Percentiles rank a stretch among this genome's conserved stretches.
phyloP scores from a whole-genome alignment of 73 alveolate species.

The Paramecium biaurelia region DNA sequence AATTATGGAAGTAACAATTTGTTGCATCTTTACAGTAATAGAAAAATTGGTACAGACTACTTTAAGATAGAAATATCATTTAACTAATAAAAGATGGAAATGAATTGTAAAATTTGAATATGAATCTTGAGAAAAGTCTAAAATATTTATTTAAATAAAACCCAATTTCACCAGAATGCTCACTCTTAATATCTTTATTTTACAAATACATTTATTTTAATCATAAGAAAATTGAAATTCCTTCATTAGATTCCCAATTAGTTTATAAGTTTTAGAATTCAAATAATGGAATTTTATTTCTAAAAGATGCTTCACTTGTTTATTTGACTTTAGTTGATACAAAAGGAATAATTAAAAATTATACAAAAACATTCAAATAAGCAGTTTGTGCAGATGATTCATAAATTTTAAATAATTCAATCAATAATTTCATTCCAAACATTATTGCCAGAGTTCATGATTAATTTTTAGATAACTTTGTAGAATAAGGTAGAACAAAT shows the following conservation, averaged over 20 bases:
- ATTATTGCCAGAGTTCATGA: conserved; percentile 37
- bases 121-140: background rate
- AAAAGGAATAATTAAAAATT: background rate
- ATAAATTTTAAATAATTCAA: background rate
- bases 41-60: background rate
- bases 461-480: background rate
- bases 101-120: background rate
- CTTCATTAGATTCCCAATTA: background rate
- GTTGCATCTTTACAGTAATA: background rate
- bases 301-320: background rate
- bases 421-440: background rate
- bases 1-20: background rate
- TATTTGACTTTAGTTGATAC: background rate
- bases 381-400: background rate
- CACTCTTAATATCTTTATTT: background rate
- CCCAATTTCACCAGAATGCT: conserved; percentile 1
- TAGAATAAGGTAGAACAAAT: conserved; percentile 33
- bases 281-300: background rate
- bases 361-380: background rate
- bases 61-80: background rate
- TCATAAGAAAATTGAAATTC: background rate
- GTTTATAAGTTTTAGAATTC: background rate
- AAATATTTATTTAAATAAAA: background rate
- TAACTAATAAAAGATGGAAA: background rate
- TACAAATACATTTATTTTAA: background rate